Percentiles rank a stretch among this genome's conserved stretches.
Conservation (phyloP, 495 filamentous ascomycete species). For the Penicillium antarcticum region DNA sequence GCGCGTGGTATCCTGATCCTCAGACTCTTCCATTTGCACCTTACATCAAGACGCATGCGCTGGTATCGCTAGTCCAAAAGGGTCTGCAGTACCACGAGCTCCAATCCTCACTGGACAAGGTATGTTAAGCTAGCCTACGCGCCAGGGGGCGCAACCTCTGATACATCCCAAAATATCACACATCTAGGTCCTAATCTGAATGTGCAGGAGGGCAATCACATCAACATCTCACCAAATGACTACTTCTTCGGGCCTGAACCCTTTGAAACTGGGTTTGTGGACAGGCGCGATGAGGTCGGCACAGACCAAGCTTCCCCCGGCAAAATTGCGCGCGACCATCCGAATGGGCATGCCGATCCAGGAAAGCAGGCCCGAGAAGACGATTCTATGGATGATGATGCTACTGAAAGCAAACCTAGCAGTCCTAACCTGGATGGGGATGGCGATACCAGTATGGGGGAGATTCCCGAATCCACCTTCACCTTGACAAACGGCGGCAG, state of each 20-base stretch:
- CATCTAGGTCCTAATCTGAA: slow-evolving; percentile 11
- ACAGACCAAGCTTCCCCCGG: slow-evolving; percentile 31
- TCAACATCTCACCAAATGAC: slow-evolving; percentile 32
- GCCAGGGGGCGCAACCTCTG: neutral
- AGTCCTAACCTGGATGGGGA: slow-evolving; percentile 34
- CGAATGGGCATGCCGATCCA: slow-evolving; percentile 40
- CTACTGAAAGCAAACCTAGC: slow-evolving; percentile 17
- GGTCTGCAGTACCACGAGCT: slow-evolving; percentile 72
- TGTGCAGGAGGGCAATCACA: slow-evolving; percentile 42
- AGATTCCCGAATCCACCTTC: slow-evolving; percentile 55
- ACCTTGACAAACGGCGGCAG: slow-evolving; percentile 63
- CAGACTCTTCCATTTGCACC: slow-evolving; percentile 73
- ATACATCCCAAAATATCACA: neutral
- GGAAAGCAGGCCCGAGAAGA: slow-evolving; percentile 42
- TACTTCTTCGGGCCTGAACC: slow-evolving; percentile 52
- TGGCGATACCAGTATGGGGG: slow-evolving; percentile 42
- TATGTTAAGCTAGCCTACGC: slow-evolving; percentile 29
- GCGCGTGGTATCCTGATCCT: slow-evolving; percentile 74
- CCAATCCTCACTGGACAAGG: slow-evolving; percentile 59
- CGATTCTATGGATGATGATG: slow-evolving; percentile 52
- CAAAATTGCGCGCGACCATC: slow-evolving; percentile 42
- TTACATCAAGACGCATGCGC: slow-evolving; percentile 70
- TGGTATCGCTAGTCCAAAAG: slow-evolving; percentile 73
- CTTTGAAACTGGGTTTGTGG: slow-evolving; percentile 30
- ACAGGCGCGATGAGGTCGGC: slow-evolving; percentile 28